Evolutionary conservation across 768 basidiomycete genomes (phyloP), one percentile per base, ranked within the genome.

Genomic region (Galerina sulciceps): DNA sequence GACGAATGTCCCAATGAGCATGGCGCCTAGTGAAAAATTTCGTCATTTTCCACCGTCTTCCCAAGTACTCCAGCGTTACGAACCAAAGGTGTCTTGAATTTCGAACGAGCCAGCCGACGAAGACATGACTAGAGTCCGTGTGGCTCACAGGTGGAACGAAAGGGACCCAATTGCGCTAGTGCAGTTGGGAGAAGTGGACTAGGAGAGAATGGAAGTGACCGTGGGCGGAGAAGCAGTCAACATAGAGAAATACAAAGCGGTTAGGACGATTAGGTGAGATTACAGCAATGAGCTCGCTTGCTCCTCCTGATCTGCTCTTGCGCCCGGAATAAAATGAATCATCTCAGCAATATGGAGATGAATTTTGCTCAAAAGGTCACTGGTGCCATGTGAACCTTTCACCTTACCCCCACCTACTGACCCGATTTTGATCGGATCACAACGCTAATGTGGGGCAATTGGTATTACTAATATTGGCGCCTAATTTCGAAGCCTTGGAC

Each of bases 1-100:
- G 13, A 77, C 53, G 53, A 77, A 65, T 18, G 70, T 68, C 13
- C 75, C 77, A 35, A 76, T 69, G 54, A 79, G 71, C 65, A 78
- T 69, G 18, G 75, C 72, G 18, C 79, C 77, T 76, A 51, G 20
- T 10, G 31, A 38, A 23, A 36, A n/a, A n/a, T n/a, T n/a, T 13
- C n/a, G 22, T 44, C 11, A 41, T 42, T 2, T 20, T 36, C 14
- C 17, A 3, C 17, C 13, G 37, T 35, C 1, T 46, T 11, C 17
- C 18, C 48, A 11, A 4, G 15, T 14, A 15, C 14, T 37, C 17
- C 15, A 31, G 15, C 26, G 15, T 26, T 18, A 34, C 53, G 35
- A 23, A 59, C 61, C 61, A 18, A 62, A 62, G 23, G 60, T 62
- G 13, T 62, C 52, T 41, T 58, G 23, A 40, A 58, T 58, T n/a